Conservation (phyloP, 257 asterid species). For the Nicotiana undulata region DNA sequence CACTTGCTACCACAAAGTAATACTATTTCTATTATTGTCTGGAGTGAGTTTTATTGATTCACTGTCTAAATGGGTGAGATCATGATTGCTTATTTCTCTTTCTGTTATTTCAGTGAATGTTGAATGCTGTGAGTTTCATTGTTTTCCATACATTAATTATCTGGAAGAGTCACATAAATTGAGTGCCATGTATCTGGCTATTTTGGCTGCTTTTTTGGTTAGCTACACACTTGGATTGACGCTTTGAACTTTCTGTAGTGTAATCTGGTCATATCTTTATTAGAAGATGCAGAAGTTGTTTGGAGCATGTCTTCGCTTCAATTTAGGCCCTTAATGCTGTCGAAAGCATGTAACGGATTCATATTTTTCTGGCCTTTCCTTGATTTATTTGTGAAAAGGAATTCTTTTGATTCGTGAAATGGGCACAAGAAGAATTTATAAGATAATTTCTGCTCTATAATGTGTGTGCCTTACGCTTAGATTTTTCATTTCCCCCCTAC, state of each 20-base stretch:
- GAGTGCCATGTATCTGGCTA: not conserved
- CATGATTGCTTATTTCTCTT: not conserved
- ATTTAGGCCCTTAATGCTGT: not conserved
- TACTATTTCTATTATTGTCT: not conserved
- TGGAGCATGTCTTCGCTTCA: not conserved
- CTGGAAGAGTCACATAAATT: not conserved
- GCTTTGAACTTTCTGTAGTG: not conserved
- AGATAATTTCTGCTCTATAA: not conserved
- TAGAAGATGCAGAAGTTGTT: not conserved
- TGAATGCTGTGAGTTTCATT: not conserved
- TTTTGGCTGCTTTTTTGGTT: not conserved
- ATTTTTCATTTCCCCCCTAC: not conserved
- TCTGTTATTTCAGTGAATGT: not conserved
- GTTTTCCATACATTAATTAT: not conserved
- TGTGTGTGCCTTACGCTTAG: not conserved
- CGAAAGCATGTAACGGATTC: slow-evolving; percentile 5
- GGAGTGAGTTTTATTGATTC: not conserved
- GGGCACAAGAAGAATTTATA: not conserved
- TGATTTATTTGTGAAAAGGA: not conserved
- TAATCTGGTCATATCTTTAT: not conserved
- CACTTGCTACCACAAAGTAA: not conserved
- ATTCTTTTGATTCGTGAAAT: slow-evolving; percentile 1
- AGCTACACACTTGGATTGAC: not conserved
- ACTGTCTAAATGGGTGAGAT: not conserved
- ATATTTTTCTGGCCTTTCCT: slow-evolving; percentile 2